Percentiles rank a stretch among this genome's conserved stretches.
Conservation (phyloP, 2,329 filamentous ascomycete species). For the Fulvia fulva region DNA sequence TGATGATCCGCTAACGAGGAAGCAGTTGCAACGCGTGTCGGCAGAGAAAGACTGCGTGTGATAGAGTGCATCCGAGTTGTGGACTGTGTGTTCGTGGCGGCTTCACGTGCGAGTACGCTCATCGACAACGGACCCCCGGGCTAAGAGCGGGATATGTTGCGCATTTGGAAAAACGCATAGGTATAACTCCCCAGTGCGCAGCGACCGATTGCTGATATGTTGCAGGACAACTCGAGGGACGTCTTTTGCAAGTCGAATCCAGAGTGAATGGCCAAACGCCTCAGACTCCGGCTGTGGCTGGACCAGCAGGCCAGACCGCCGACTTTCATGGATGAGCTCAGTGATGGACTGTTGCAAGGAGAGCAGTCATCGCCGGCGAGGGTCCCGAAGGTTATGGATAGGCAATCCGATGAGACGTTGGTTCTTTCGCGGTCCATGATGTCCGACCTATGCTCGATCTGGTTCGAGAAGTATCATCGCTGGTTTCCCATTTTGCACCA, state of each 20-base stretch:
- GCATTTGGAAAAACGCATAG: slow-evolving; percentile 35
- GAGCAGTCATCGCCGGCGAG: not conserved
- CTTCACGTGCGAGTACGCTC: slow-evolving; percentile 27
- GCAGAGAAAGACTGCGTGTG: slow-evolving; percentile 27
- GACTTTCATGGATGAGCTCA: not conserved
- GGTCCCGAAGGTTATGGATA: not conserved
- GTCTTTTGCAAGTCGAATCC: slow-evolving; percentile 5
- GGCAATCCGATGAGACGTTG: not conserved
- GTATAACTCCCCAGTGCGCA: slow-evolving; percentile 17
- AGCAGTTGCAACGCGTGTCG: slow-evolving; percentile 28
- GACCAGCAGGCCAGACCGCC: not conserved
- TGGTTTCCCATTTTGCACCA: slow-evolving; percentile 38
- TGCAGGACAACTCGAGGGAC: slow-evolving; percentile 21
- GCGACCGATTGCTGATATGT: slow-evolving; percentile 20
- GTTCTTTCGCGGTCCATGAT: slow-evolving; percentile 5
- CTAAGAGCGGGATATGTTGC: slow-evolving; percentile 46
- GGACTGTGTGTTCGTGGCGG: slow-evolving; percentile 21
- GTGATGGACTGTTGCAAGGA: not conserved
- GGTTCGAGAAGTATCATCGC: slow-evolving; percentile 37
- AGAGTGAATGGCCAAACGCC: not conserved
- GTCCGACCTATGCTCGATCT: slow-evolving; percentile 29
- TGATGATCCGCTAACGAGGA: not conserved
- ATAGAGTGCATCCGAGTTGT: slow-evolving; percentile 26
- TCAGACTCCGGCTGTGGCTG: not conserved
- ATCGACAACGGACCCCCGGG: slow-evolving; percentile 23